These are phyloP conservation scores for Parasarocladium wereldwijsianum DNA, from an alignment of 2,329 filamentous ascomycete species.

Conservation along the genomic window DNA sequence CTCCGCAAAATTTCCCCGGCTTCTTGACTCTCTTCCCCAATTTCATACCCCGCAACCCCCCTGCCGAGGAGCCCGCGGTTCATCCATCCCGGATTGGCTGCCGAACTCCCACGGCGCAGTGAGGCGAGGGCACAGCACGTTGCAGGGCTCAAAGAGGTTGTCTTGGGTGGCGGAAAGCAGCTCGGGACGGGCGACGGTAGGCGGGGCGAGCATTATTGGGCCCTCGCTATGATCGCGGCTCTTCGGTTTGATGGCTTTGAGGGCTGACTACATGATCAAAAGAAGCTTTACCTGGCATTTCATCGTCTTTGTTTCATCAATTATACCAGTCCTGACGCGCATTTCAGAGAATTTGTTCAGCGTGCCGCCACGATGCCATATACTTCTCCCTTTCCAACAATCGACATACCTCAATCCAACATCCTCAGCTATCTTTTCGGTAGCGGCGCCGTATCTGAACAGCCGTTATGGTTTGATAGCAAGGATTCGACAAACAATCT, in stretches of 20 bases:
- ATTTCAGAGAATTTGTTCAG: too few relatives aligned
- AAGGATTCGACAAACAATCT: conserved; percentile 26
- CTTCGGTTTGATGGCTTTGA: not conserved
- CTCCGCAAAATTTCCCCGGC: too few relatives aligned
- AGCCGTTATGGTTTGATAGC: conserved; percentile 39
- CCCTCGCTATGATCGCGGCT: conserved; percentile 3
- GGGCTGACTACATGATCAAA: conserved; percentile 1
- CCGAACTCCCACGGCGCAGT: too few relatives aligned
- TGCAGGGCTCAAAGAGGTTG: too few relatives aligned
- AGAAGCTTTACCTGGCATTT: not conserved
- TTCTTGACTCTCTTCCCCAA: too few relatives aligned
- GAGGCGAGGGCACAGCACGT: too few relatives aligned
- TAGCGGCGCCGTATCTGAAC: conserved; percentile 17
- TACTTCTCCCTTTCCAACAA: conserved; percentile 23
- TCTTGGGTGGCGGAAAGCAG: too few relatives aligned
- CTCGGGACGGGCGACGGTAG: conserved; percentile 3
- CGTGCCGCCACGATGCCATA: conserved; percentile 27
- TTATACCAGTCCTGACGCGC: not conserved
- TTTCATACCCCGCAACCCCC: too few relatives aligned
- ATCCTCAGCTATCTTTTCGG: conserved; percentile 22
- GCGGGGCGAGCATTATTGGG: not conserved
- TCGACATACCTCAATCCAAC: conserved; percentile 31
- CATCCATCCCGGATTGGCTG: too few relatives aligned
- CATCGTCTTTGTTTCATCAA: conserved; percentile 1
- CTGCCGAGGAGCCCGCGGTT: too few relatives aligned